Conservation (phyloP, 2,329 filamentous ascomycete species). For the Rasamsonia emersonii region DNA sequence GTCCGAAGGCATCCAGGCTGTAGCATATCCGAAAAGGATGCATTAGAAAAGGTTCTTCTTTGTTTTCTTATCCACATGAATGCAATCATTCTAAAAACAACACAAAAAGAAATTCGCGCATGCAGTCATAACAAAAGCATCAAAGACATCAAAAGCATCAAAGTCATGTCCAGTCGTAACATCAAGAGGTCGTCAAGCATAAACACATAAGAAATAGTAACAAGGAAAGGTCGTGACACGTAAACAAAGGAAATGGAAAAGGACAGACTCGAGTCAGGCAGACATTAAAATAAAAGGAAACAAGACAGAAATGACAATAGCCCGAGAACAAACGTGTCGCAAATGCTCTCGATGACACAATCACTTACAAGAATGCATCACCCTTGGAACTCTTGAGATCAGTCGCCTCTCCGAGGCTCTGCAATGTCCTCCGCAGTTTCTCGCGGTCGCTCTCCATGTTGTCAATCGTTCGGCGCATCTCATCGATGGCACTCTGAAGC, state of each 20-base stretch:
- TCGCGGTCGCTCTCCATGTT: constrained; percentile 44
- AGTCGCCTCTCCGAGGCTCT: constrained; percentile 43
- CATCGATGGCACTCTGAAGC: constrained; percentile 33
- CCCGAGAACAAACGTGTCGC: too few species aligned
- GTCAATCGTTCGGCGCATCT: constrained; percentile 41
- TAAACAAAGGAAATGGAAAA: constrained; percentile 14
- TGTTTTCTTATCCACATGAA: constrained; percentile 22
- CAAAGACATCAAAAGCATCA: not conserved
- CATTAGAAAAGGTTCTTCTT: constrained; percentile 36
- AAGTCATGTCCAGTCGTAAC: not conserved
- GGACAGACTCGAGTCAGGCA: constrained; percentile 1
- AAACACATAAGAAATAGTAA: not conserved
- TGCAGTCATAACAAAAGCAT: not conserved
- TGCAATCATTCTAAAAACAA: constrained; percentile 1
- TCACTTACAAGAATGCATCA: constrained; percentile 43
- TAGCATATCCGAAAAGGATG: constrained; percentile 18
- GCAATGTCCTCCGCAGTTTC: constrained; percentile 42
- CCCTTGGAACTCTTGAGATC: constrained; percentile 42
- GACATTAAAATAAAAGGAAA: too few species aligned
- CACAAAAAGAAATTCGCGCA: constrained; percentile 4
- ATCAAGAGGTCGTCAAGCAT: too few species aligned
- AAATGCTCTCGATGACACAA: constrained; percentile 7
- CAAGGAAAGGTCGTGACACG: not conserved
- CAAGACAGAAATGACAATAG: too few species aligned
- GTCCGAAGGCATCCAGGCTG: constrained; percentile 45